Conservation (phyloP, 2,329 filamentous ascomycete species). For the Scleromitrula shiraiana region DNA sequence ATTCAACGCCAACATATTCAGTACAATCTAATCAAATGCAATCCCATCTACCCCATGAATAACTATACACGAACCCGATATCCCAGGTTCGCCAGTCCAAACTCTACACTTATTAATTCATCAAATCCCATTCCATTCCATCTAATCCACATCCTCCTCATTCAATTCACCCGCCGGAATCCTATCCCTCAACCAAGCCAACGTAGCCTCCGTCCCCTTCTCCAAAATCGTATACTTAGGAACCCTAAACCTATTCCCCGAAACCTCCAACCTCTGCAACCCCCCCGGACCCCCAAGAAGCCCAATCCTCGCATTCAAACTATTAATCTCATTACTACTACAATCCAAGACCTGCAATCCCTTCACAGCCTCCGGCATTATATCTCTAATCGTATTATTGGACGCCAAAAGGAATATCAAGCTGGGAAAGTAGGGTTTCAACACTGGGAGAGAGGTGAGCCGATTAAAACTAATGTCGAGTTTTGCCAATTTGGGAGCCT, state of each 20-base stretch:
- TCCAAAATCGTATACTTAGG: conserved; percentile 78
- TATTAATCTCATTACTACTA: conserved; percentile 77
- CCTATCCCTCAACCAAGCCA: conserved; percentile 72
- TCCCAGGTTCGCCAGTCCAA: too few relatives aligned
- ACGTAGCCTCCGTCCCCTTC: conserved; percentile 76
- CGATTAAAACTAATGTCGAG: conserved; percentile 79
- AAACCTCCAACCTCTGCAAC: conserved; percentile 63
- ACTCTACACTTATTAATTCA: too few relatives aligned
- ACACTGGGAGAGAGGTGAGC: conserved; percentile 58
- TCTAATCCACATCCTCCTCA: conserved; percentile 16
- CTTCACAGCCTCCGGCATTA: conserved; percentile 64
- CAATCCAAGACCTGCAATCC: conserved; percentile 73
- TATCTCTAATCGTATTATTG: conserved; percentile 70
- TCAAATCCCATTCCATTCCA: background rate
- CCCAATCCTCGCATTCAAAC: conserved; percentile 72
- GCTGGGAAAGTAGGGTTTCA: conserved; percentile 61
- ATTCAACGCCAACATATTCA: background rate
- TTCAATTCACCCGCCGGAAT: conserved; percentile 55
- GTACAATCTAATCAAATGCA: too few relatives aligned
- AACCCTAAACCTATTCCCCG: conserved; percentile 80
- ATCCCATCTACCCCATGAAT: too few relatives aligned
- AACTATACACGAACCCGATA: too few relatives aligned
- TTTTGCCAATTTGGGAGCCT: conserved; percentile 67
- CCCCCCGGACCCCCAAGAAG: conserved; percentile 57
- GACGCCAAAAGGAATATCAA: conserved; percentile 64